Conservation (phyloP, 768 basidiomycete genomes). For the Lentinula sp. region DNA sequence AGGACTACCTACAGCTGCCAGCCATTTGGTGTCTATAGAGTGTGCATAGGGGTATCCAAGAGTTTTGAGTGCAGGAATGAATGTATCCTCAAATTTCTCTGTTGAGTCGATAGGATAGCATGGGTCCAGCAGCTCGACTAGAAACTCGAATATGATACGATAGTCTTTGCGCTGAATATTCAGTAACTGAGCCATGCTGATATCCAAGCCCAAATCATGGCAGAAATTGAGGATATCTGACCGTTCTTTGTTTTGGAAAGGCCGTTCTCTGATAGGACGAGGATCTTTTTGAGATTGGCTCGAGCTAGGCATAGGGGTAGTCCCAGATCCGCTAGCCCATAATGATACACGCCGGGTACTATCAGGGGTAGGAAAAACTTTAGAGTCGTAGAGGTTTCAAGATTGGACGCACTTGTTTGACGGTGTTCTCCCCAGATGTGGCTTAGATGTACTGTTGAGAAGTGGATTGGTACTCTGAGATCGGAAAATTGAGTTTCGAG, state of each 20-base stretch:
- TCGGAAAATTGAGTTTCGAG: conserved; percentile 62
- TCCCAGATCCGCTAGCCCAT: conserved; percentile 48
- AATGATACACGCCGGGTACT: conserved; percentile 74
- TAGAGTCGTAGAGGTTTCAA: background rate
- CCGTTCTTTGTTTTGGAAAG: conserved; percentile 70
- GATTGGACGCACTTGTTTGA: conserved; percentile 50
- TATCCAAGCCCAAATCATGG: conserved; percentile 56
- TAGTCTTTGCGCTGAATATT: conserved; percentile 87
- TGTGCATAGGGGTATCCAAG: conserved; percentile 78
- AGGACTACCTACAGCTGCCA: conserved; percentile 83
- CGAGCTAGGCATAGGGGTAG: conserved; percentile 33
- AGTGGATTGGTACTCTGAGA: conserved; percentile 67
- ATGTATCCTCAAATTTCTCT: conserved; percentile 73
- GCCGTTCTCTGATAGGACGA: conserved; percentile 70
- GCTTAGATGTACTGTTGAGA: conserved; percentile 63
- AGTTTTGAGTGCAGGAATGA: conserved; percentile 66
- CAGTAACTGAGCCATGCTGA: conserved; percentile 59
- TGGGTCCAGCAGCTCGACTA: conserved; percentile 69
- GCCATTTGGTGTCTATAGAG: conserved; percentile 77
- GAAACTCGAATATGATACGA: conserved; percentile 74
- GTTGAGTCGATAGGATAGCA: conserved; percentile 47
- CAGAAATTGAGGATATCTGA: conserved; percentile 75
- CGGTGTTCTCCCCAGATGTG: conserved; percentile 67
- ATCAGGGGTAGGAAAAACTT: conserved; percentile 21
- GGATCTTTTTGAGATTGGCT: conserved; percentile 63